Conservation (phyloP, 768 basidiomycete species). For the Kwoniella sp. region DNA sequence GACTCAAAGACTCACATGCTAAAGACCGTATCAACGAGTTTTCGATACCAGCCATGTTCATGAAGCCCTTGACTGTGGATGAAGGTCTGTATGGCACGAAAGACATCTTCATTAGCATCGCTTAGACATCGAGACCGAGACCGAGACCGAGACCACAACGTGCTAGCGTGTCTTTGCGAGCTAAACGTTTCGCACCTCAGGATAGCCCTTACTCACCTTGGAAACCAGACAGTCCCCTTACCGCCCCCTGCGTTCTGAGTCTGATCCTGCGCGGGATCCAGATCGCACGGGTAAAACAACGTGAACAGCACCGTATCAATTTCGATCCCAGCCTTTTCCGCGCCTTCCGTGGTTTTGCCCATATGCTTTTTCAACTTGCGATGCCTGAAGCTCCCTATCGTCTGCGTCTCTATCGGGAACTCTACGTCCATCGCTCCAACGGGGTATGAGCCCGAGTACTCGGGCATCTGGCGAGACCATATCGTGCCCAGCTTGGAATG, state of each 20-base stretch:
- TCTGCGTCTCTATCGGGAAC: slow-evolving; percentile 17
- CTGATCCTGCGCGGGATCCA: background rate
- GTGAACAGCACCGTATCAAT: slow-evolving; percentile 29
- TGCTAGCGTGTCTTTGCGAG: background rate
- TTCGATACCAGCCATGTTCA: slow-evolving; percentile 24
- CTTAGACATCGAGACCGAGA: too few species aligned
- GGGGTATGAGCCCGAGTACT: slow-evolving; percentile 18
- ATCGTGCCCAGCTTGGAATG: slow-evolving; percentile 14
- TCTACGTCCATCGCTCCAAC: slow-evolving; percentile 23
- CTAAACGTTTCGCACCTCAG: too few species aligned
- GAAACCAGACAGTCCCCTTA: slow-evolving; percentile 25
- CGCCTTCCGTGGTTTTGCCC: background rate
- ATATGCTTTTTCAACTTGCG: background rate
- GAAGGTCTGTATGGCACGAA: background rate
- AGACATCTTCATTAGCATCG: background rate
- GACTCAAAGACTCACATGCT: slow-evolving; percentile 14
- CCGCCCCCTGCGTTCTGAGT: background rate
- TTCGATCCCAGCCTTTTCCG: slow-evolving; percentile 20
- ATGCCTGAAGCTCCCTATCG: slow-evolving; percentile 21
- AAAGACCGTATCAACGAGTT: slow-evolving; percentile 11
- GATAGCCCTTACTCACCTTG: slow-evolving; percentile 10
- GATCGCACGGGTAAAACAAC: slow-evolving; percentile 28
- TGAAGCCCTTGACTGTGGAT: slow-evolving; percentile 23
- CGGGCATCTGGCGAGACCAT: slow-evolving; percentile 15
- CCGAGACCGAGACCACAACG: too few species aligned